Conservation (phyloP, 192 early-diverging fungal species). For the Jimgerdemannia lactiflua region DNA sequence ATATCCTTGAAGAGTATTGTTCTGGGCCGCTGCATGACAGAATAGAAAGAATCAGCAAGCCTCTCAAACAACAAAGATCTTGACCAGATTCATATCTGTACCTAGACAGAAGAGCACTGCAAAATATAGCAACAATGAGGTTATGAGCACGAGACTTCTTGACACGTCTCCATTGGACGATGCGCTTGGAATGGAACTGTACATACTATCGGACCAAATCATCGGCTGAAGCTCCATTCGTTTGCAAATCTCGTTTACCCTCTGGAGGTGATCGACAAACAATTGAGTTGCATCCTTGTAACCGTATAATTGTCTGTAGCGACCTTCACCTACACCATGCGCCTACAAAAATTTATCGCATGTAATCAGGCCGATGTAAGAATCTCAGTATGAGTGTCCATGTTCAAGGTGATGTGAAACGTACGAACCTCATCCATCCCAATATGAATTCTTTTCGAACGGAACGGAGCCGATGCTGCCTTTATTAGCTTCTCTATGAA, state of each 20-base stretch:
- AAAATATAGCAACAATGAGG: not conserved
- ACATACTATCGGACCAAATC: slow-evolving; percentile 87
- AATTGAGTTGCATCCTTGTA: slow-evolving; percentile 68
- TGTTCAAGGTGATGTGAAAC: not conserved
- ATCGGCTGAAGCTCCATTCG: slow-evolving; percentile 62
- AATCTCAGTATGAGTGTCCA: not conserved
- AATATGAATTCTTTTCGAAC: slow-evolving; percentile 80
- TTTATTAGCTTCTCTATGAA: slow-evolving; percentile 74
- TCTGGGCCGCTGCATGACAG: slow-evolving; percentile 61
- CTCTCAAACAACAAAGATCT: not conserved
- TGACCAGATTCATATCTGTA: slow-evolving; percentile 3
- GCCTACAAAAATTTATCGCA: slow-evolving; percentile 26
- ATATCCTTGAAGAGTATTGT: slow-evolving; percentile 77
- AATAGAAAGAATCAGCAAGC: slow-evolving; percentile 24
- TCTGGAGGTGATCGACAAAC: slow-evolving; percentile 72
- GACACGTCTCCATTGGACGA: not conserved
- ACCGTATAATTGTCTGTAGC: slow-evolving; percentile 74
- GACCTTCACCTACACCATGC: slow-evolving; percentile 81
- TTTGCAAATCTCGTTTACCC: slow-evolving; percentile 70
- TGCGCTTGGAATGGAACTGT: not conserved
- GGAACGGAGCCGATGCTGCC: slow-evolving; percentile 60
- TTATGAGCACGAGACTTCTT: not conserved
- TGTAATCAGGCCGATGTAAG: too few species aligned
- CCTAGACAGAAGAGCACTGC: slow-evolving; percentile 21
- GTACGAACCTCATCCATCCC: slow-evolving; percentile 78